Evolutionary conservation across 805 yeast species (phyloP), one percentile per base, ranked within the genome.

Genomic region (Danielia oregonensis): DNA sequence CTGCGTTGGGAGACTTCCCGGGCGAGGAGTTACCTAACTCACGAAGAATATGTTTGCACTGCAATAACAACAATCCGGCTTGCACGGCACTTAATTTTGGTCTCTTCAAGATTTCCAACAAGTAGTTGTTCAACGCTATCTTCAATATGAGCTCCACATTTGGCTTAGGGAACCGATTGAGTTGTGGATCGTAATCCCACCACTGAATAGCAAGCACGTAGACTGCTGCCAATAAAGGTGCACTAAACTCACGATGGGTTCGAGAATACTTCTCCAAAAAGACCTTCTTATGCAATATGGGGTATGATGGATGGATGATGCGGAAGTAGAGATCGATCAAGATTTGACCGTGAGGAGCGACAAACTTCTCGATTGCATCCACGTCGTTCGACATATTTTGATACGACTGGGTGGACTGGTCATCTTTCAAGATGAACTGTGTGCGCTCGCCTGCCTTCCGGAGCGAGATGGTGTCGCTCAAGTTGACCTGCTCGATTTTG

Each of bases 41-140:
- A 24, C 53, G 52, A 2, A 65, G 46, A 7, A 64, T 59, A 35
- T 65, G 70, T 48, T 65, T 77, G 59, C 78, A 79, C 51, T 87
- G 95, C 30, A 88, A 59, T 12, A 88, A 62, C 30, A 88, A 61
- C 26, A 88, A 57, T 0, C 96, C 96, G 0, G 96, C 93, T 55
- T 88, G 96, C 0, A 88, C 93, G 3, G 95, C 86, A 48, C 95
- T 85, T 40, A 91, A 63, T 58, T 91, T 87, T 4, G 98, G 96
- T 42, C 94, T 74, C 49, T 84, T 86, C 26, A 84, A 71, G 24
- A 86, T 81, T 44, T 86, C 89, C 27, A 79, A 57, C 1, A 95
- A 86, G 40, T 86, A 73, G 39, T 79, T 76, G 48, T 79, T 80
- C 36, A 91, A 61, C 2, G 79, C 77, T 15, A 68, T 62, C 39